Evolutionary conservation across 768 basidiomycete species (phyloP), one percentile per base, ranked within the genome.

Genomic region (Leccinum variicolor): DNA sequence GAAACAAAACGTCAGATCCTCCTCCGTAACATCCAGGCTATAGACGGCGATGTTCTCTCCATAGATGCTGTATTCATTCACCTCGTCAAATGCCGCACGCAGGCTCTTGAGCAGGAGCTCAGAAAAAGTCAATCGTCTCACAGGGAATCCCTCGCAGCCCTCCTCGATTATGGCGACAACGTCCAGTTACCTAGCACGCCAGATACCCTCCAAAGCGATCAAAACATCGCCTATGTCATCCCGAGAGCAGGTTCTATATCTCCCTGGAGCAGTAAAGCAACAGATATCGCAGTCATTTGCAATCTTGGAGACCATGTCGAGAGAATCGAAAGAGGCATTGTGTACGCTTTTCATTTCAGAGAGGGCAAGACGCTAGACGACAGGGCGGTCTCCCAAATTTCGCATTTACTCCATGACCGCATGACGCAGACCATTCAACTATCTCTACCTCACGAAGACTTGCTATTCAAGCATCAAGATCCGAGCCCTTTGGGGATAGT

Each of bases 241-340:
- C 95, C 95, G 11, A 77, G 95, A 57, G 80, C 85, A 8, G 95
- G 96, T 4, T 94, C 95, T 4, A 89, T 98, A 66, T 98, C 96
- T 4, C 95, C 97, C 2, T 99, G 97, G 97, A 98, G 96, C 6
- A 96, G 92, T 74, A 99, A 99, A 75, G 96, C 97, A 2, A 98
- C 96, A 0, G 95, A 99, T 70, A 98, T 99, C 55, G 83, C 95
- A 21, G 76, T 75, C 9, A 84, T 98, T 53, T 99, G 97, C 76
- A 88, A 87, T 53, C 85, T 99, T 2, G 84, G 80, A 19, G 69
- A 73, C 3, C 77, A 85, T 54, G 75, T 99, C 53, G 83, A 89
- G 60, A 83, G 97, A 39, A 74, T 99, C 55, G 97, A 99, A 71
- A 84, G 97, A 19, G 95, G 96, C 4, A 64, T 85, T 19, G 84